Conservation (phyloP, 176 grass and related monocot species). For the Oryza rufipogon region DNA sequence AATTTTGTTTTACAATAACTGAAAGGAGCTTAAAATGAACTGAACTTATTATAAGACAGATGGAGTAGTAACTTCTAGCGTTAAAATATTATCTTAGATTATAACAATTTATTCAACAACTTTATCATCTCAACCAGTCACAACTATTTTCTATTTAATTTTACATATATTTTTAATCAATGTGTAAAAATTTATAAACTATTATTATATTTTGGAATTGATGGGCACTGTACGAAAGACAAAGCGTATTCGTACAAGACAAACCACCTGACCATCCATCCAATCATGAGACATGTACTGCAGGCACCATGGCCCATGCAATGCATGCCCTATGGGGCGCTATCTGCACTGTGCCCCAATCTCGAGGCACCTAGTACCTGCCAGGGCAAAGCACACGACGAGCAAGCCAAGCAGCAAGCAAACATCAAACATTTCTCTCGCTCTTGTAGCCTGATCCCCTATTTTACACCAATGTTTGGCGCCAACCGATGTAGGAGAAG, state of each 20-base stretch:
- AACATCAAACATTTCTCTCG: neutral
- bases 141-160: too few species aligned
- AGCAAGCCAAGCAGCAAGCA: neutral
- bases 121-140: accelerated
- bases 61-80: too few species aligned
- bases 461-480: neutral
- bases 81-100: too few species aligned
- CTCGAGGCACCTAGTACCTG: neutral
- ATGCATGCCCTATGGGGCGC: neutral
- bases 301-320: neutral
- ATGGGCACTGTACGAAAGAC: too few species aligned
- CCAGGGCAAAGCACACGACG: neutral
- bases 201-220: too few species aligned
- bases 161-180: too few species aligned
- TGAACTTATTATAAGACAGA: too few species aligned
- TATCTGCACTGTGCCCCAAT: neutral
- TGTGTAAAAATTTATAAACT: too few species aligned
- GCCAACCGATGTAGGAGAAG: neutral
- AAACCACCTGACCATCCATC: constrained; percentile 20
- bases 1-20: too few species aligned
- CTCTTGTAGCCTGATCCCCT: neutral
- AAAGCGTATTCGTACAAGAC: constrained; percentile 21
- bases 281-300: constrained; percentile 1
- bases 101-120: too few species aligned
- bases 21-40: too few species aligned